Percentiles rank a stretch among this genome's conserved stretches.
Evolutionary conservation across 352 stramenopile genomes (phyloP).

Genomic region (Salisapilia sapeloensis): DNA sequence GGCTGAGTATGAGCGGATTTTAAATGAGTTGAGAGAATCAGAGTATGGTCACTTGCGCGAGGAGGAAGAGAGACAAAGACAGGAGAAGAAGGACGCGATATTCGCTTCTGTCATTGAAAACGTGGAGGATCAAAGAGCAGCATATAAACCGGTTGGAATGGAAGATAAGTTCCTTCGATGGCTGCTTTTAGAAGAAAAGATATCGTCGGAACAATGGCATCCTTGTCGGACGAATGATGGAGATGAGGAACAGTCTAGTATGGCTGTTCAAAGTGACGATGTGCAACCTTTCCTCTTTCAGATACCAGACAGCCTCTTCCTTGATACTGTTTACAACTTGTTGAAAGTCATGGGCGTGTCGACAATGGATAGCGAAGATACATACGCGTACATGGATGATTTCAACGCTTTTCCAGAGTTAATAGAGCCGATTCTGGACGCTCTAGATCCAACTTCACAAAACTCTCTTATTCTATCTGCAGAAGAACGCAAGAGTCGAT

Average conservation of each 20-base stretch:
- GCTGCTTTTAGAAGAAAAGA: slow-evolving; percentile 19
- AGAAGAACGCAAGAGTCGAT: slow-evolving; percentile 6
- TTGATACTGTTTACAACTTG: slow-evolving; percentile 15
- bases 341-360: slow-evolving; percentile 28
- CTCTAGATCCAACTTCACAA: slow-evolving; percentile 10
- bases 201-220: slow-evolving; percentile 26
- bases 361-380: slow-evolving; percentile 4
- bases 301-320: slow-evolving; percentile 14
- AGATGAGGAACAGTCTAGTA: slow-evolving; percentile 30
- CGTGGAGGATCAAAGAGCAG: slow-evolving; percentile 37
- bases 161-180: slow-evolving; percentile 26
- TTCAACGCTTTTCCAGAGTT: slow-evolving; percentile 11
- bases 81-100: slow-evolving; percentile 9
- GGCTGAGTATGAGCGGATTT: slow-evolving; percentile 54
- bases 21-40: slow-evolving; percentile 38
- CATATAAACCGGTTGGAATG: slow-evolving; percentile 11
- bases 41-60: slow-evolving; percentile 15
- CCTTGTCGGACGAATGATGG: slow-evolving; percentile 26
- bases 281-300: slow-evolving; percentile 62
- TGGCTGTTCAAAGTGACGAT: slow-evolving; percentile 49
- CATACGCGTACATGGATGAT: slow-evolving; percentile 13
- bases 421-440: slow-evolving; percentile 19
- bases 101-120: slow-evolving; percentile 7
- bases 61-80: slow-evolving; percentile 9
- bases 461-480: slow-evolving; percentile 12